Conservation (phyloP, 768 basidiomycete genomes). For the Suillus placidus region DNA sequence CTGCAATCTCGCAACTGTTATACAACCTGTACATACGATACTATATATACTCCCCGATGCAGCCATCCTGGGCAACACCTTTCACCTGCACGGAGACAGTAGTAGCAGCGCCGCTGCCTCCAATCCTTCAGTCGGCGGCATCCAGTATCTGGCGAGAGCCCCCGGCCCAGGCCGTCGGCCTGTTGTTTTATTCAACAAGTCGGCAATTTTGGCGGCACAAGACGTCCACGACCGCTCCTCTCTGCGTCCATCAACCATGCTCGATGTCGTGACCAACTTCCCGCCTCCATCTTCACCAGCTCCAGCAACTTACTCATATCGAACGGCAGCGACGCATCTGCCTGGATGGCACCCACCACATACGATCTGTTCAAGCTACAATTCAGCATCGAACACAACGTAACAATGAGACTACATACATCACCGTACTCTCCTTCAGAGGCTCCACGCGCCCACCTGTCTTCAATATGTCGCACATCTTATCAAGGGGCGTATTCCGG, state of each 20-base stretch:
- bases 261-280: conserved; percentile 46
- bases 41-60: too few species aligned
- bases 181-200: neutral
- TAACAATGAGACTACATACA: conserved; percentile 34
- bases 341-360: conserved; percentile 44
- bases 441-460: conserved; percentile 38
- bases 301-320: conserved; percentile 35
- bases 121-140: neutral
- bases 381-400: neutral
- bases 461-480: conserved; percentile 43
- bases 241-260: conserved; percentile 36
- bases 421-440: conserved; percentile 48
- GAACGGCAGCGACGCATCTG: conserved; percentile 42
- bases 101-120: neutral
- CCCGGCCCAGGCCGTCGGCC: neutral
- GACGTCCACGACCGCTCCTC: conserved; percentile 1
- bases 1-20: too few species aligned
- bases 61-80: neutral
- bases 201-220: neutral
- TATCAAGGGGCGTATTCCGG: conserved; percentile 35
- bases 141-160: neutral
- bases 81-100: neutral
- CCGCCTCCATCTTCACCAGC: conserved; percentile 42
- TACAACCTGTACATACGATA: too few species aligned
- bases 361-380: conserved; percentile 38